Evolutionary conservation across 208 protist species (phyloP), one percentile per base, ranked within the genome.

Genomic region (Strigomonas culicis): DNA sequence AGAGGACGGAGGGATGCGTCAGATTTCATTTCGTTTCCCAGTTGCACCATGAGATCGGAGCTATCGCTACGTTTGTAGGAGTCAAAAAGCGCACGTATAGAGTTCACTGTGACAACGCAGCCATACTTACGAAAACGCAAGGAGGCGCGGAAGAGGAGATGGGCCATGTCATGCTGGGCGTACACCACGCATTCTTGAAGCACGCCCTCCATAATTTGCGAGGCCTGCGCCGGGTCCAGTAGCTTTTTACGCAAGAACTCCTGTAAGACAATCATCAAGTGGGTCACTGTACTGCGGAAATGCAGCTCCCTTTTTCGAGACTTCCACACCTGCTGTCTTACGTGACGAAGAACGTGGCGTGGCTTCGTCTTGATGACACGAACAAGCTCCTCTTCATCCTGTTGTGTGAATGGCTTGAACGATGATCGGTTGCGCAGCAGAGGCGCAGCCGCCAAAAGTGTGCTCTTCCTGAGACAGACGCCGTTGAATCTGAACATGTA

Each of bases 81-180:
- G 59, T 95, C 90, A 59, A 95, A 93, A 1, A 95, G 71, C 50
- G 74, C 76, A 4, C 90, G 84, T 46, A 95, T 72, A 25, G 86
- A 79, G 55, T 89, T 72, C 1, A 95, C 79, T 0, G 77, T 79
- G 51, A 95, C 89, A 19, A 67, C 68, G 71, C 90, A 95, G 21
- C 86, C 86, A 64, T 95, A 93, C 66, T 93, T 93, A 63, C 90
- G 86, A 66, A 95, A 95, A 34, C 90, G 90, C 50, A 95, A 65
- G 41, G 92, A 88, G 13, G 90, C 90, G 32, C 90, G 84, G 60
- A 95, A 95, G 21, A 95, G 78, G 0, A 95, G 69, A 57, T 95
- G 90, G 0, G 90, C 90, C 85, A 95, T 92, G 70, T 95, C 90
- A 49, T 95, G 90, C 68, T 95, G 90, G 0, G 77, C 72, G 70